Evolutionary conservation across 176 grass and related monocot species (phyloP), one percentile per base, ranked within the genome.

Genomic region (Lolium multiflorum): DNA sequence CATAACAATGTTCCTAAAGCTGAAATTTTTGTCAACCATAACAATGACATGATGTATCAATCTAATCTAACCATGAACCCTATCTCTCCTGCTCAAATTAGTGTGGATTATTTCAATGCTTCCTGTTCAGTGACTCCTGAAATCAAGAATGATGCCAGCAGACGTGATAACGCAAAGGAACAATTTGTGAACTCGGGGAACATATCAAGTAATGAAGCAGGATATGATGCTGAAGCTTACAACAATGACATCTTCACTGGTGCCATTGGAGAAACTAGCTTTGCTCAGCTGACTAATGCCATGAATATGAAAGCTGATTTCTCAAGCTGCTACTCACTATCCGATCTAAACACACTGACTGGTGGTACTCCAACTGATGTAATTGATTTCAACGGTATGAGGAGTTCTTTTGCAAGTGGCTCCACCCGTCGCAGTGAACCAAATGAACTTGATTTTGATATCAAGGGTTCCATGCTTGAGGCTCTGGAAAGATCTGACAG

Each of bases 401-500:
- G 81, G 68, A 82, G 68, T 85, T 84, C 90, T 67, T 98, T 91
- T 91, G 91, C 91, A 58, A 69, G 71, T 91, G 73, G 88, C 75
- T 86, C 93, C 41, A 86, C 72, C 73, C 82, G 77, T 83, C 81
- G 85, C 8, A 80, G 39, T 65, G 90, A 74, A 81, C 84, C 83
- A 77, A 91, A 90, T 76, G 93, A 74, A 28, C 90, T 99, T 83
- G 92, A 96, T 96, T 92, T 98, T 59, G 88, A 94, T 74, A 88
- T 92, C 69, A 94, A 95, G 24, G 90, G 85, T 80, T 95, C 93
- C 20, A 74, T 94, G 89, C 89, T 98, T 61, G 91, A 93, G 76
- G 90, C 90, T 85, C 82, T 95, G 77, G 89, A 90, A 81, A 92
- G 89, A 82, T 88, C 89, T 74, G 90, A 80, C 85, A 83, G 76